Base-by-base conservation (phyloP, 139 green algal species). In the Chlorella sorokiniana region DNA sequence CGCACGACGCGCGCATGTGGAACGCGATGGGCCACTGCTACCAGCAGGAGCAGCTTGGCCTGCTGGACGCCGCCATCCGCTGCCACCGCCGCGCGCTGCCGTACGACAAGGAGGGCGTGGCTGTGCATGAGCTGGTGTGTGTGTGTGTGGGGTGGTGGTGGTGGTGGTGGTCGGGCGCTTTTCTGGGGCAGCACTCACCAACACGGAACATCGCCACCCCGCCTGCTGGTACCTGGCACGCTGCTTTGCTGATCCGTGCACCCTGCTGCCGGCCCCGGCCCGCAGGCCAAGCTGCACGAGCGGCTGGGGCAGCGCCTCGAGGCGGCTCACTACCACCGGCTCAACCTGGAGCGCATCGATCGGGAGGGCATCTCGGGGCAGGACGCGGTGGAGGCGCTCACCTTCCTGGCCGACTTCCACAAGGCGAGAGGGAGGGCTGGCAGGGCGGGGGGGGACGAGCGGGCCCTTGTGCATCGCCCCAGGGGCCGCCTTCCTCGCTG, bases 21-120 rank as follows among this genome's bases (percentile, higher is more conserved):
- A 97, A 92, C 69, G 96, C 96, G 20, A 95, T 99, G 89, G 97
- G 94, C 18, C 93, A 98, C 87, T 98, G 94, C 91, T 98, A 98
- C 80, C 91, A 95, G 87, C 86, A 80, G 70, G 89, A 94, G 64
- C 85, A 92, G 85, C 84, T 97, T 72, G 65, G 63, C 9, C 86
- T 91, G 86, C 41, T 83, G 29, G 86, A 90, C 31, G 89, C 90
- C 9, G 96, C 96, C 59, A 93, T 97, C 27, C 90, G 93, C 11
- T 98, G 94, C 86, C 98, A 99, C 90, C 83, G 89, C 69, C 83
- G 92, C 0, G 95, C 95, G 0, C 84, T 96, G 27, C 76, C 76
- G 3, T 69, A 79, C 41, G 70, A 86, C 63, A 85, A 82, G 44
- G 84, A 89, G 79, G 96, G 96, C 31, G 93, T 98, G 27, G 95